Evolutionary conservation across 2,329 filamentous ascomycete species (phyloP).

Genomic region (Verticillium longisporum): DNA sequence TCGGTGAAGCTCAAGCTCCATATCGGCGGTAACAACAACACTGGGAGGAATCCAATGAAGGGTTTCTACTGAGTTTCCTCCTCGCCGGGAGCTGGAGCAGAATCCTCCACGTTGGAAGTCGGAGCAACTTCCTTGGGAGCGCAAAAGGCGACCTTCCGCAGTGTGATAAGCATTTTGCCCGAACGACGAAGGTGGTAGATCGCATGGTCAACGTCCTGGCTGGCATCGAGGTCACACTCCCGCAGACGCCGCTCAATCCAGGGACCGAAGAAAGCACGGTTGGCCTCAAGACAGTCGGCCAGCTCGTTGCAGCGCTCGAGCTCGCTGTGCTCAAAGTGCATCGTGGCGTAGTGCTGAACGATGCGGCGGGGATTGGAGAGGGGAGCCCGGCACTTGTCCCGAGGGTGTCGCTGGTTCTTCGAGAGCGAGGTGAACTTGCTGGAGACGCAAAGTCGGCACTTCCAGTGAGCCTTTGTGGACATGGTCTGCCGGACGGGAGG

Average conservation of each 20-base stretch:
- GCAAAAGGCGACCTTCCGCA: not conserved
- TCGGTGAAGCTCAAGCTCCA: no score
- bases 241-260: not conserved
- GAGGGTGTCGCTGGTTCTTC: conserved; percentile 18
- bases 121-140: no score
- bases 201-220: not conserved
- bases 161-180: not conserved
- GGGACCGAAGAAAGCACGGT: not conserved
- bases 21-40: no score
- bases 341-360: not conserved
- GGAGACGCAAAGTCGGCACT: not conserved
- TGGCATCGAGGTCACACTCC: not conserved
- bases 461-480: not conserved
- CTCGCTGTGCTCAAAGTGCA: not conserved
- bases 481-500: not conserved
- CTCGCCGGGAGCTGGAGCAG: no score
- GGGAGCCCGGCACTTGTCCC: conserved; percentile 17
- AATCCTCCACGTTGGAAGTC: no score
- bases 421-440: not conserved
- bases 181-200: not conserved
- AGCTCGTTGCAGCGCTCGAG: not conserved
- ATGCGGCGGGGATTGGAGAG: not conserved
- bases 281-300: not conserved
- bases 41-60: no score
- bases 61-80: no score